Base-by-base conservation (phyloP, 176 grass and related monocot species). In the Oryza glaberrima region DNA sequence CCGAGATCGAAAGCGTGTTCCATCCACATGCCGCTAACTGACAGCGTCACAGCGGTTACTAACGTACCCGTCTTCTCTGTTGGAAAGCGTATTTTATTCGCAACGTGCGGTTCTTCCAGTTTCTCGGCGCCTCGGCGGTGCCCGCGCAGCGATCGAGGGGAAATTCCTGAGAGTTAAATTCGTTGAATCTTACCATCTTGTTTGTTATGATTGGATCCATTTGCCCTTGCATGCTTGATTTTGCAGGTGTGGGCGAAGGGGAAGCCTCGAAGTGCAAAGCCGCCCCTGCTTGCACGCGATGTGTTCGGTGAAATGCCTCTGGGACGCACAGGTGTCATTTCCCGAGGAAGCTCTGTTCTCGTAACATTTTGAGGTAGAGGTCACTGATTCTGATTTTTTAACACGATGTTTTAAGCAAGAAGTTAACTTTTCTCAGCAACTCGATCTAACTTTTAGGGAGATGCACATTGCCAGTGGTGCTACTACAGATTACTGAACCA, bases 301-400 rank as follows among this genome's bases (percentile, higher is more conserved):
- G 0, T 87, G 72, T 67, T 84, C 35, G 34, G n/a, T 22, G 46
- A 79, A 88, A 88, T 73, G 52, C 48, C 25, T 77, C 35, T 47
- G 0, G 19, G 26, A 44, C 6, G 22, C 19, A 11, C 35, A 70
- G 72, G 48, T 47, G 14, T 20, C 4, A 32, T 40, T 67, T 45
- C 12, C 43, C 12, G 35, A 61, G 51, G 51, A 22, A 22, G 32
- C 10, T 77, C 8, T 3, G 32, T 38, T 77, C 75, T 14, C 5
- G 10, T 4, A 7, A 7, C 9, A 52, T 13, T 58, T 77, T 64
- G 0, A 12, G 0, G 52, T 28, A 17, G 19, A 41, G 5, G 0
- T 61, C 19, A 22, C 56, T 61, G 56, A 13, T 70, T 76, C 4
- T 28, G 56, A 6, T 5, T 75, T 7, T 19, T 15, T 16, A 5